These are phyloP conservation scores for Pyropia haitanensis DNA, from an alignment of 23 red algal species.

Conservation along the genomic window DNA sequence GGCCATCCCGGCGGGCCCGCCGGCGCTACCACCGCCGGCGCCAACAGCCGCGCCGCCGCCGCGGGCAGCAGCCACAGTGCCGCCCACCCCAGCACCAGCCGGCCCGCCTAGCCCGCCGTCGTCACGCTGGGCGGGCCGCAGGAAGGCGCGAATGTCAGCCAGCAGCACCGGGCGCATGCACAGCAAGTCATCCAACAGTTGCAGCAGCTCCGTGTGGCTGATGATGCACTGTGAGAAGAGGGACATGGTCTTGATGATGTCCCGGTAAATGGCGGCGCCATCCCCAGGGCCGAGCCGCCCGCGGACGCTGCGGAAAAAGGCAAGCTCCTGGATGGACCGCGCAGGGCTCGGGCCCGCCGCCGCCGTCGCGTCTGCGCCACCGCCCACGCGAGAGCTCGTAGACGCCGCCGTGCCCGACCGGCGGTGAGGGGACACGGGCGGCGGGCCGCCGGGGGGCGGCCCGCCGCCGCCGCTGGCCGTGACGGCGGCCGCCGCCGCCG, in stretches of 20 bases:
- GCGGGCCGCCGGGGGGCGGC: background rate
- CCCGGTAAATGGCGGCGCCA: conserved; percentile 43
- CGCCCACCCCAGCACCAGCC: conserved; percentile 14
- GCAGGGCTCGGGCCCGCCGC: background rate
- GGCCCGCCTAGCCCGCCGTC: conserved; percentile 13
- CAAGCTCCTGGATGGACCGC: conserved; percentile 20
- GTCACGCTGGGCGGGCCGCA: conserved; percentile 13
- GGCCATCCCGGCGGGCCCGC: background rate
- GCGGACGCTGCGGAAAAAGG: conserved; percentile 81
- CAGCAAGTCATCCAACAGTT: conserved; percentile 62
- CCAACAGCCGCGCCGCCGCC: background rate
- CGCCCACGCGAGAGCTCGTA: conserved; percentile 1
- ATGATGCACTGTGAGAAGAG: conserved; percentile 87
- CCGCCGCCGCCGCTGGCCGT: too few relatives aligned
- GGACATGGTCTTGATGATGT: conserved; percentile 93
- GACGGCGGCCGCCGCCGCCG: too few relatives aligned
- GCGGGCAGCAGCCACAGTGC: conserved; percentile 6
- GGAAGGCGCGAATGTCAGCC: conserved; percentile 43
- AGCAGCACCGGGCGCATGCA: conserved; percentile 29
- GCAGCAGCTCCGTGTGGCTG: conserved; percentile 52
- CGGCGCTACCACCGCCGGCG: background rate
- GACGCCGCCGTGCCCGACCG: background rate
- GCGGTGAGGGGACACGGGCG: conserved; percentile 7
- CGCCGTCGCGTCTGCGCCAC: background rate
- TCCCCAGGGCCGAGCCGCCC: conserved; percentile 58